Conservation (phyloP, 75 land plant genomes). For the Gnetum montanum region DNA sequence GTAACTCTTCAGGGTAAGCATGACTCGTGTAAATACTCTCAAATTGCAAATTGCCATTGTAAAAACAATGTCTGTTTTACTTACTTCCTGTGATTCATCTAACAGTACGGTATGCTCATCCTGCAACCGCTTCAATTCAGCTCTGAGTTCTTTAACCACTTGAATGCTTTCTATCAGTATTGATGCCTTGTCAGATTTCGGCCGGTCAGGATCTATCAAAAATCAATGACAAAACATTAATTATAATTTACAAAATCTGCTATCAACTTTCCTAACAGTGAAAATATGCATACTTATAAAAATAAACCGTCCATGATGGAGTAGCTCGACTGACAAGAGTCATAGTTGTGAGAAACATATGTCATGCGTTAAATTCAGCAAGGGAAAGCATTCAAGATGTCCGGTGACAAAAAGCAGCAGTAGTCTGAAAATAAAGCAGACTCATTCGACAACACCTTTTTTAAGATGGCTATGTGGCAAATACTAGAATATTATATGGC, state of each 20-base stretch:
- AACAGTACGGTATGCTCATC: conserved; percentile 62
- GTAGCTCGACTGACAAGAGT: not conserved
- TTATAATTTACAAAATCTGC: not conserved
- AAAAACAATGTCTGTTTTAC: not conserved
- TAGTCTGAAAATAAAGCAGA: too few relatives aligned
- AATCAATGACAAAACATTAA: not conserved
- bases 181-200: conserved; percentile 94
- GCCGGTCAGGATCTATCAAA: conserved; percentile 86
- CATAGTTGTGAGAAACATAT: too few relatives aligned
- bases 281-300: not conserved
- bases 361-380: too few relatives aligned
- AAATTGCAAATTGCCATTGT: too few relatives aligned
- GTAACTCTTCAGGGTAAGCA: too few relatives aligned
- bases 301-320: not conserved
- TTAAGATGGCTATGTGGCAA: too few relatives aligned
- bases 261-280: too few relatives aligned
- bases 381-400: too few relatives aligned
- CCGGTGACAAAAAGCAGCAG: too few relatives aligned
- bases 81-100: conserved; percentile 92
- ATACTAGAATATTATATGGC: too few relatives aligned
- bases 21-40: too few relatives aligned
- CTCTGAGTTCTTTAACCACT: conserved; percentile 74
- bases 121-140: conserved; percentile 71
- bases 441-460: too few relatives aligned
- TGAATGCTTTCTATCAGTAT: conserved; percentile 84